phyloP scores from a whole-genome alignment of 306 rosid genomes.

The Ceratonia siliqua region DNA sequence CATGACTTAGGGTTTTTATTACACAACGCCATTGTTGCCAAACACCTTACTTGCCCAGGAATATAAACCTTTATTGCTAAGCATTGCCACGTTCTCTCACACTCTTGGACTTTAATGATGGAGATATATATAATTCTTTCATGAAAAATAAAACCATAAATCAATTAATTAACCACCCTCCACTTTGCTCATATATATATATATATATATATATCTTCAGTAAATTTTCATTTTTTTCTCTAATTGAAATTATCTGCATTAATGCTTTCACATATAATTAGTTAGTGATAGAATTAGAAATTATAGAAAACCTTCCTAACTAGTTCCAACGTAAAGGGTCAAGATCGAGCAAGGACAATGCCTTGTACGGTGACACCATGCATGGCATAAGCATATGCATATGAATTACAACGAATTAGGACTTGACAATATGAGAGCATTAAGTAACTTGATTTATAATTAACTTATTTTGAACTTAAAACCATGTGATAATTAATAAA shows the following conservation, averaged over 20 bases:
- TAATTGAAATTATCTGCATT: no score
- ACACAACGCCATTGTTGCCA: not conserved
- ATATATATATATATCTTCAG: no score
- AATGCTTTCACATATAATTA: no score
- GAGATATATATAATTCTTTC: no score
- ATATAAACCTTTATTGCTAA: not conserved
- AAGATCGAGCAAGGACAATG: not conserved
- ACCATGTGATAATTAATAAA: constrained; percentile 37
- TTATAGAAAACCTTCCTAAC: not conserved
- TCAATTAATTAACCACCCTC: no score
- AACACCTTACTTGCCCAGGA: not conserved
- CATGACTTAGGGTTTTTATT: not conserved
- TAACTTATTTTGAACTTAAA: constrained; percentile 24
- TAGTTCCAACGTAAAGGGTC: not conserved
- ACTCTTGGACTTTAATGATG: no score
- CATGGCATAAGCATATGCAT: no score
- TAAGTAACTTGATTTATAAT: constrained; percentile 35
- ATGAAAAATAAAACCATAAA: no score
- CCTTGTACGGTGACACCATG: constrained; percentile 6
- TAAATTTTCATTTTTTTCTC: no score
- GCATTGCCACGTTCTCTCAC: not conserved
- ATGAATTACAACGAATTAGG: constrained; percentile 11
- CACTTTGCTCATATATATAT: no score
- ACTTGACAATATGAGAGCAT: constrained; percentile 13
- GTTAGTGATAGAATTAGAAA: not conserved